Base-by-base conservation (phyloP, 176 grass and related monocot species). In the Aegilops sharonensis region DNA sequence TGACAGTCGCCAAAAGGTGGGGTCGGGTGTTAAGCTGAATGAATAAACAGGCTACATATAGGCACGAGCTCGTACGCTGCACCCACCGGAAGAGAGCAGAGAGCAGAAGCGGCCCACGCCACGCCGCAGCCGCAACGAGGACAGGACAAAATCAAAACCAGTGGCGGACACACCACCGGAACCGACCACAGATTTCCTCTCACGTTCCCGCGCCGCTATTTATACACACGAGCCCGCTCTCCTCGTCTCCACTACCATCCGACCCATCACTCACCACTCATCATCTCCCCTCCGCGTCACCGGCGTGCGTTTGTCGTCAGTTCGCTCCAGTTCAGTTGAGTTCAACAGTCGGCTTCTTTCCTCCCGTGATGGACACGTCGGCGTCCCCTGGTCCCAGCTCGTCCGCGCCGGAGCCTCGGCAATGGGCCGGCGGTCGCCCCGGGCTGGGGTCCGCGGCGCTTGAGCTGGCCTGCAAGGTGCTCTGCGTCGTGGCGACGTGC, bases 101-200 rank as follows among this genome's bases (percentile, higher is more conserved):
- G 40, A 24, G 18, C 47, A 24, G 30, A 56, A 77, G 27, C 74
- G 47, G 8, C 74, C 74, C 74, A 76, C 72, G 25, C 45, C 25
- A 76, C 72, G 72, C 15, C 5, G 62, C 54, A 74, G 70, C 39
- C 13, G 71, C 71, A 3, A 23, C 23, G 37, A 23, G 70, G 10
- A 21, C 11, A 59, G 4, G 11, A 42, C 37, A 13, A 40, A 27
- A 20, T 59, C 27, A 77, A 77, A 77, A 77, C 74, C 74, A 47
- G 74, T 34, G 74, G 74, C 74, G 74, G 68, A 34, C 34, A 20
- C 74, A 57, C 74, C 47, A 54, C 74, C 74, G 74, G 74, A 77
- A 29, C 74, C 47, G 74, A 77, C 74, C 74, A 77, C 74, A 34
- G 74, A 6, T 77, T 77, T 32, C 47, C 18, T 56, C 54, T 21